Evolutionary conservation across 116 monocot genomes (phyloP).

Genomic region (Phalaenopsis hybrid): DNA sequence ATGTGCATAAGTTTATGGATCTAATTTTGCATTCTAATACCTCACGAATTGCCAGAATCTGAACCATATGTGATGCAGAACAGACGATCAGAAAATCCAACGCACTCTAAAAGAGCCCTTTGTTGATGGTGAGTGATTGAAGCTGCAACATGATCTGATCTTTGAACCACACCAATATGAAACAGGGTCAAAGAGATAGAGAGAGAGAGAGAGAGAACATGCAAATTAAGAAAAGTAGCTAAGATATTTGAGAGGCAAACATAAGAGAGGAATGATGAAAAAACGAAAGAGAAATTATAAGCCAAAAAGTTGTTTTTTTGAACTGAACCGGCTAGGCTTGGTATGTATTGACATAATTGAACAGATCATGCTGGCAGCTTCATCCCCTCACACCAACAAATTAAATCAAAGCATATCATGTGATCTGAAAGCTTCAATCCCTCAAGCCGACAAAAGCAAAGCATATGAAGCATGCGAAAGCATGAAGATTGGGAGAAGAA

Average conservation of each 20-base stretch:
- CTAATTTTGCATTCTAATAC: background rate
- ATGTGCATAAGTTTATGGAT: no score
- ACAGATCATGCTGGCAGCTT: slow-evolving; percentile 83
- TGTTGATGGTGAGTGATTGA: slow-evolving; percentile 51
- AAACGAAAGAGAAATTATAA: no score
- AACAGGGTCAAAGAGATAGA: background rate
- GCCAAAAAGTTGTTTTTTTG: no score
- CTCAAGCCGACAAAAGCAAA: no score
- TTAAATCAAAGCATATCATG: background rate
- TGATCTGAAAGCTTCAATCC: no score
- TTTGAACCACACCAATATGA: slow-evolving; percentile 4
- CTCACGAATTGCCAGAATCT: background rate
- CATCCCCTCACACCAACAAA: slow-evolving; percentile 54
- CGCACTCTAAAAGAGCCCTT: background rate
- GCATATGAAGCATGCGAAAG: no score
- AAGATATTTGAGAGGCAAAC: no score
- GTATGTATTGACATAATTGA: background rate
- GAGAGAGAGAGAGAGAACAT: background rate
- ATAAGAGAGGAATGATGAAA: background rate
- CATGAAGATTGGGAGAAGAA: background rate
- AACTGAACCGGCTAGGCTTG: no score
- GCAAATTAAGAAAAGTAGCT: no score
- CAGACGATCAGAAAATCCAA: background rate
- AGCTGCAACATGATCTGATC: slow-evolving; percentile 62
- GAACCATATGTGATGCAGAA: background rate